These are phyloP conservation scores for Apocynum venetum DNA, from an alignment of 257 asterid species.

Conservation along the genomic window DNA sequence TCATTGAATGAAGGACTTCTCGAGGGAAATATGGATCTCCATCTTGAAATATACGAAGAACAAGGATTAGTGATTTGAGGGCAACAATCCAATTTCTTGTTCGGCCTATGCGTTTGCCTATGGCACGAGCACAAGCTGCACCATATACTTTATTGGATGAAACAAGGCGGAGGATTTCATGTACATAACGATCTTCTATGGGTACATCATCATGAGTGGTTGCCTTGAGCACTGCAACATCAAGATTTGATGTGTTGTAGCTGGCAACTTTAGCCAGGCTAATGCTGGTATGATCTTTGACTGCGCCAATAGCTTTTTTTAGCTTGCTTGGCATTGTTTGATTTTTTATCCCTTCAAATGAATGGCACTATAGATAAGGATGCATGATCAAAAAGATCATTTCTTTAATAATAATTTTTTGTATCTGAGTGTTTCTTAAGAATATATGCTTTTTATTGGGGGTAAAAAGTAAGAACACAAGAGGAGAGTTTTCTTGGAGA, in stretches of 20 bases:
- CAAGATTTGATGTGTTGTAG: constrained; percentile 54
- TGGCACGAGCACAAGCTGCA: constrained; percentile 67
- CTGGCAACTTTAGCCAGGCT: constrained; percentile 74
- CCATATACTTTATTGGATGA: constrained; percentile 64
- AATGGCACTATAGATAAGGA: not conserved
- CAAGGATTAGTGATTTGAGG: constrained; percentile 65
- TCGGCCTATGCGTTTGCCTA: constrained; percentile 79
- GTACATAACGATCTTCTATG: constrained; percentile 50
- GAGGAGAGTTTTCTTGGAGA: not conserved
- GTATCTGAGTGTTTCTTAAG: not conserved
- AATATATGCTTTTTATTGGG: not conserved
- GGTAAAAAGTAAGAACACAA: not conserved
- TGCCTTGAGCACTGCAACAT: constrained; percentile 72
- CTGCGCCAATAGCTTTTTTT: constrained; percentile 78
- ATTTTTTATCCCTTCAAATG: not conserved
- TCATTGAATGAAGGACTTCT: constrained; percentile 87
- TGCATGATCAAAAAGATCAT: too few relatives aligned
- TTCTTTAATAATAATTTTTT: too few relatives aligned
- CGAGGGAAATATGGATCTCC: constrained; percentile 90
- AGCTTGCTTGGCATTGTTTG: constrained; percentile 75
- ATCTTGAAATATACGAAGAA: constrained; percentile 76
- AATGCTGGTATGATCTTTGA: constrained; percentile 88
- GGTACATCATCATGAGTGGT: constrained; percentile 75
- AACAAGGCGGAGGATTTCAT: constrained; percentile 56
- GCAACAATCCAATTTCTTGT: constrained; percentile 88